These are phyloP conservation scores for Xylaria sp. DNA, from an alignment of 2,329 filamentous ascomycete genomes.

Conservation along the genomic window DNA sequence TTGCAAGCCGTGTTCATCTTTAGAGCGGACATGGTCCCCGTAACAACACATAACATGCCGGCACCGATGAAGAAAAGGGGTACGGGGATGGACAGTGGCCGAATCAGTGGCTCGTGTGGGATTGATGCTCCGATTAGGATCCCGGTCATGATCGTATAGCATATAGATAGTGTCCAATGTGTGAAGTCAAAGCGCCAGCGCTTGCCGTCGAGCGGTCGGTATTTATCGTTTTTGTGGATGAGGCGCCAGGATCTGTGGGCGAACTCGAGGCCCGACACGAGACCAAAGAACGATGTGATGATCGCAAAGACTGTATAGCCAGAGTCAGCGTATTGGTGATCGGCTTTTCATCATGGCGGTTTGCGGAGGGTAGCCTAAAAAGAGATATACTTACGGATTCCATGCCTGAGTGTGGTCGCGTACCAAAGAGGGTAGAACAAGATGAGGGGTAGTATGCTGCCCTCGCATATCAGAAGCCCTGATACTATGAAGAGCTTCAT, in stretches of 20 bases:
- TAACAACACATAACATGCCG: conserved; percentile 56
- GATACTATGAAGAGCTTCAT: conserved; percentile 59
- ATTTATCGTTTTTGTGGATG: conserved; percentile 61
- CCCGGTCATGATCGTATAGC: conserved; percentile 61
- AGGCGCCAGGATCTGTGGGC: conserved; percentile 61
- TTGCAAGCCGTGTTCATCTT: conserved; percentile 64
- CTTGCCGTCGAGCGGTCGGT: conserved; percentile 61
- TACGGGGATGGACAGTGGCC: conserved; percentile 63
- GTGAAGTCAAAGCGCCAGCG: conserved; percentile 64
- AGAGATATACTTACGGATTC: conserved; percentile 50
- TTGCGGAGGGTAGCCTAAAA: not conserved
- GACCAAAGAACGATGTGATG: conserved; percentile 65
- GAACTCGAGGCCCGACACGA: conserved; percentile 66
- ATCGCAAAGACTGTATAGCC: conserved; percentile 58
- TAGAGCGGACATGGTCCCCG: conserved; percentile 53
- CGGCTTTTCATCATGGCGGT: not conserved
- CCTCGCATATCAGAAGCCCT: conserved; percentile 60
- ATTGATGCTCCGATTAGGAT: conserved; percentile 63
- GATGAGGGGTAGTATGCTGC: conserved; percentile 61
- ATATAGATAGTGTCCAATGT: conserved; percentile 59
- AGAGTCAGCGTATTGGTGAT: conserved; percentile 4
- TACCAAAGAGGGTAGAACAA: conserved; percentile 64
- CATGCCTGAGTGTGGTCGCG: conserved; percentile 50
- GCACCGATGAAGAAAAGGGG: conserved; percentile 62
- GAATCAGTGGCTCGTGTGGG: conserved; percentile 61